Conservation (phyloP, 73 alveolate genomes). For the Paraurostyla sp. region DNA sequence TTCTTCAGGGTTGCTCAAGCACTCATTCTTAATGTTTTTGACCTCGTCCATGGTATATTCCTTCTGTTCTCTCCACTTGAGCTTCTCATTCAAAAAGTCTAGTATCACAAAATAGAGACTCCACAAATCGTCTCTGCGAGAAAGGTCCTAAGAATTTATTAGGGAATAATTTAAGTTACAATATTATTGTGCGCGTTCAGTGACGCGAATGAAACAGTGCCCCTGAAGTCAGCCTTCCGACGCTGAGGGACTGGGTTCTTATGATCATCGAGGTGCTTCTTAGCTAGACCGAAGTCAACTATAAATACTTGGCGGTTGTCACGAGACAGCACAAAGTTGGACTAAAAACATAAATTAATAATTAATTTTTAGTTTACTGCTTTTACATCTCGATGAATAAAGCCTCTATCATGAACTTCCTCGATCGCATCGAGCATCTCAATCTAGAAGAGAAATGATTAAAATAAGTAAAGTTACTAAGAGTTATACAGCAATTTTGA, state of each 20-base stretch:
- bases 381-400: conserved; percentile 74
- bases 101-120: conserved; percentile 79
- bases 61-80: conserved; percentile 84
- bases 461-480: conserved; percentile 20
- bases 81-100: conserved; percentile 84
- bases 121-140: conserved; percentile 89
- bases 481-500: conserved; percentile 45
- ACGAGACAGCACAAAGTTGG: conserved; percentile 68
- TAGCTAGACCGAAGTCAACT: conserved; percentile 84
- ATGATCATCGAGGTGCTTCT: conserved; percentile 68
- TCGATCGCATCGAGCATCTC: conserved; percentile 77
- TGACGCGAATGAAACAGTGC: conserved; percentile 94
- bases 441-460: conserved; percentile 24
- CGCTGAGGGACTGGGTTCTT: conserved; percentile 60
- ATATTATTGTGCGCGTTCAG: conserved; percentile 86
- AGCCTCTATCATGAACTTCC: conserved; percentile 76
- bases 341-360: conserved; percentile 15
- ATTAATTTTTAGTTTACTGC: conserved; percentile 50
- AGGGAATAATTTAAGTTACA: neutral
- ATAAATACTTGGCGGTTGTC: conserved; percentile 63
- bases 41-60: conserved; percentile 76
- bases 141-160: conserved; percentile 58
- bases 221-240: conserved; percentile 82
- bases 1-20: conserved; percentile 76
- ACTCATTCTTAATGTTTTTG: conserved; percentile 71